phyloP scores from a whole-genome alignment of 2,329 filamentous ascomycete species.

The Penicillium sp. region DNA sequence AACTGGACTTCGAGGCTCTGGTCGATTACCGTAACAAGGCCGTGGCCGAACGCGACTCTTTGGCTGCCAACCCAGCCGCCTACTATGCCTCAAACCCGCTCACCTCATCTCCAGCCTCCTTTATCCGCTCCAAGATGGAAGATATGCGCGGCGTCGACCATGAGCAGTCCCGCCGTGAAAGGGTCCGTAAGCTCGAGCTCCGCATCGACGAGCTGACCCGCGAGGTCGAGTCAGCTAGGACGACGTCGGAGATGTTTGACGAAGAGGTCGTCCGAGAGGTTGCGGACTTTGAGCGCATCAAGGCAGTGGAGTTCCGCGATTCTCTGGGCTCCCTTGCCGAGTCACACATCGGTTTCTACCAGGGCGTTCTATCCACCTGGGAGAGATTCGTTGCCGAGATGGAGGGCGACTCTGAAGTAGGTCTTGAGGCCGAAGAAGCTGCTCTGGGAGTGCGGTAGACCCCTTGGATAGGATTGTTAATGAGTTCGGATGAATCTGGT shows the following conservation, averaged over 20 bases:
- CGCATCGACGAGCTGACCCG: conserved; percentile 86
- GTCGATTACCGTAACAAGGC: conserved; percentile 94
- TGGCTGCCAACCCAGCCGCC: conserved; percentile 60
- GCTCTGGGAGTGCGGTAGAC: conserved; percentile 18
- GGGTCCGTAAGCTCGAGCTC: conserved; percentile 83
- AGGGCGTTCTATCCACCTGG: conserved; percentile 74
- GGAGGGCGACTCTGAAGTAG: conserved; percentile 56
- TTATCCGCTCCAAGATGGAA: conserved; percentile 90
- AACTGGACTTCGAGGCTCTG: conserved; percentile 92
- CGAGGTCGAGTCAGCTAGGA: conserved; percentile 83
- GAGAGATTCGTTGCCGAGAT: conserved; percentile 84
- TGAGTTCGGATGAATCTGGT: conserved; percentile 2
- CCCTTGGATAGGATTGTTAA: background rate
- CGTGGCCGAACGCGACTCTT: conserved; percentile 75
- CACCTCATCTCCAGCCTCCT: conserved; percentile 68
- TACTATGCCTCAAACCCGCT: conserved; percentile 53
- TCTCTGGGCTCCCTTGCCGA: conserved; percentile 80
- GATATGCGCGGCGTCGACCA: conserved; percentile 96
- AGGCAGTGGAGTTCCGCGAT: conserved; percentile 83
- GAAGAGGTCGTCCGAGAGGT: conserved; percentile 94
- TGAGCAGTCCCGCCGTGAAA: conserved; percentile 81
- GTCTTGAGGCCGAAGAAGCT: conserved; percentile 20
- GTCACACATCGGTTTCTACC: conserved; percentile 83
- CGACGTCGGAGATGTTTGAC: conserved; percentile 86
- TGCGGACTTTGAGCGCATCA: conserved; percentile 92